These are phyloP conservation scores for Cucurbita maxima DNA, from an alignment of 306 rosid genomes.

Conservation along the genomic window DNA sequence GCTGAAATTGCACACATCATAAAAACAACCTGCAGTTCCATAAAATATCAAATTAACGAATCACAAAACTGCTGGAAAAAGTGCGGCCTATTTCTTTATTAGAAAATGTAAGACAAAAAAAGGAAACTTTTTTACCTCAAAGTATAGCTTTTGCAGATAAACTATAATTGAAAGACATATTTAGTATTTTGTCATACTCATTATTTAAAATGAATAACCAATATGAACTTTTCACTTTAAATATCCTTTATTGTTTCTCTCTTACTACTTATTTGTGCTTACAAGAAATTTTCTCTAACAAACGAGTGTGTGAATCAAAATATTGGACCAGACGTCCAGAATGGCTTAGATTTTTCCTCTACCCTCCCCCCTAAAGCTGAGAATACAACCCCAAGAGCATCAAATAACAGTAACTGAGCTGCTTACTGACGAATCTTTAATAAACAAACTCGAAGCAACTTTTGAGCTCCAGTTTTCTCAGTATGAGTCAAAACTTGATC, in stretches of 20 bases:
- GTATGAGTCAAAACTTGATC: too few relatives aligned
- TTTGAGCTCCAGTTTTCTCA: too few relatives aligned
- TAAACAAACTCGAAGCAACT: too few relatives aligned
- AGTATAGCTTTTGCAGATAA: not conserved
- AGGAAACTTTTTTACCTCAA: not conserved
- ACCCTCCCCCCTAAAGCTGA: not conserved
- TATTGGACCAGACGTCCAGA: not conserved
- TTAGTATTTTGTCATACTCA: not conserved
- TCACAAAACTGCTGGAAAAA: not conserved
- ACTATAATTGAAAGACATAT: not conserved
- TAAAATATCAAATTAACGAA: constrained; percentile 8
- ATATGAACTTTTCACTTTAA: not conserved
- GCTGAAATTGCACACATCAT: constrained; percentile 79
- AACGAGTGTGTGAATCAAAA: not conserved
- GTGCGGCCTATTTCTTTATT: not conserved
- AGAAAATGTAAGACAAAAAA: not conserved
- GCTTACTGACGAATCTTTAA: too few relatives aligned
- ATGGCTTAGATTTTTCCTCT: not conserved
- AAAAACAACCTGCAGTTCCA: constrained; percentile 67
- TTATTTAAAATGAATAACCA: not conserved
- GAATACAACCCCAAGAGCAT: not conserved
- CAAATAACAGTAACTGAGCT: not conserved
- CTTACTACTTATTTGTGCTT: not conserved
- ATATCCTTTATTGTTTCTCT: not conserved
- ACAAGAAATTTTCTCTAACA: not conserved